phyloP scores from a whole-genome alignment of 257 asterid species.

The Capsicum rhomboideum region DNA sequence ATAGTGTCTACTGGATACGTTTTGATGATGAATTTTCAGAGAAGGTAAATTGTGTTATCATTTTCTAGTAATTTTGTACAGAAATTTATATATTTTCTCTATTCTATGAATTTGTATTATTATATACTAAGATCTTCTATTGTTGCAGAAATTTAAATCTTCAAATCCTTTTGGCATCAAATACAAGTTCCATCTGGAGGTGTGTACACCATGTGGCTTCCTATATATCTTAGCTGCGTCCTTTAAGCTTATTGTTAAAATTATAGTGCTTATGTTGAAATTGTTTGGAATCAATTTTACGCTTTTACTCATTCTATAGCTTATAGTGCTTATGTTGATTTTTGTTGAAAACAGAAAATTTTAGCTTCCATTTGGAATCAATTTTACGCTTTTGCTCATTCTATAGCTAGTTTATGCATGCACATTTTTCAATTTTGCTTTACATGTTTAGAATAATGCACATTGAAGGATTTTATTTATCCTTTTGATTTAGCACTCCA shows the following conservation, averaged over 20 bases:
- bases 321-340: neutral
- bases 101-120: neutral
- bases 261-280: neutral
- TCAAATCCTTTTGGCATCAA: slow-evolving; percentile 88
- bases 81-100: neutral
- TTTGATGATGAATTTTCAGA: slow-evolving; percentile 66
- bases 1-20: slow-evolving; percentile 78
- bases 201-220: slow-evolving; percentile 9
- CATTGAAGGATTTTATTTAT: neutral
- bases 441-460: neutral
- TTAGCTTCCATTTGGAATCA: neutral
- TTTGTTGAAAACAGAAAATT: neutral
- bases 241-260: neutral
- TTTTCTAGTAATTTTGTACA: neutral
- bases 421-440: neutral
- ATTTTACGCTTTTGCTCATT: neutral
- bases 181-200: slow-evolving; percentile 94
- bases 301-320: too few relatives aligned
- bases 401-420: neutral
- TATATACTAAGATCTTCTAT: neutral
- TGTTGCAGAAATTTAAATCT: slow-evolving; percentile 69
- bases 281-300: too few relatives aligned
- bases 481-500: neutral
- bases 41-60: slow-evolving; percentile 40
- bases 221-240: neutral